phyloP scores from a whole-genome alignment of 257 asterid genomes.

The Capsicum rhomboideum region DNA sequence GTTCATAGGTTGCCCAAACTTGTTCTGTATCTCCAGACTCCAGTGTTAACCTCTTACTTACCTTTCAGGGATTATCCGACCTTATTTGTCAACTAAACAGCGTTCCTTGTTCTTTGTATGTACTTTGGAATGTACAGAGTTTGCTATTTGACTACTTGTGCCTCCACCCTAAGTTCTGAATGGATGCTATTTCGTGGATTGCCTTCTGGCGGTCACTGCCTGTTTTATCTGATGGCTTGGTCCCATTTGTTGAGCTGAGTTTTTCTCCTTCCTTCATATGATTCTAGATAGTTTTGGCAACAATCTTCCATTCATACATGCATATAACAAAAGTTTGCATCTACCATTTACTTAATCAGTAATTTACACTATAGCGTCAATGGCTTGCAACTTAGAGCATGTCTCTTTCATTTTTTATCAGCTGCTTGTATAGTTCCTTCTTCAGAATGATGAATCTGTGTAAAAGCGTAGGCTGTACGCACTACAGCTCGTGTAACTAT shows the following conservation, averaged over 20 bases:
- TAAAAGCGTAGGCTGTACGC: neutral
- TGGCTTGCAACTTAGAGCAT: neutral
- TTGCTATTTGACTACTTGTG: neutral
- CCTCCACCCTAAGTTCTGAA: neutral
- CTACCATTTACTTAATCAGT: neutral
- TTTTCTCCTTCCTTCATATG: neutral
- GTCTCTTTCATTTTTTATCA: neutral
- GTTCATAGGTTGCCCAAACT: neutral
- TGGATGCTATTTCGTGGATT: neutral
- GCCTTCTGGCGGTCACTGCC: neutral
- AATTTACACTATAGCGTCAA: neutral
- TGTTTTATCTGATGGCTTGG: neutral
- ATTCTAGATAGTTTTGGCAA: neutral
- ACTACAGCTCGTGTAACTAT: neutral
- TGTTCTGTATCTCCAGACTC: neutral
- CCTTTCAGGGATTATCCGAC: neutral
- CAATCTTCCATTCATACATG: neutral
- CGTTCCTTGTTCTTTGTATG: neutral
- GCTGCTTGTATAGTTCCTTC: neutral
- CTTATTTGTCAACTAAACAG: neutral
- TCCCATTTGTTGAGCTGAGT: neutral
- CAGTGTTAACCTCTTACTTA: neutral
- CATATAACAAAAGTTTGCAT: neutral
- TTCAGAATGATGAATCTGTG: neutral
- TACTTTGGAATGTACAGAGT: neutral